A percentile compares a stretch with the other conserved stretches of the same genome.
Conservation (phyloP, 139 green algal species). For the Edaphochlamys debaryana region DNA sequence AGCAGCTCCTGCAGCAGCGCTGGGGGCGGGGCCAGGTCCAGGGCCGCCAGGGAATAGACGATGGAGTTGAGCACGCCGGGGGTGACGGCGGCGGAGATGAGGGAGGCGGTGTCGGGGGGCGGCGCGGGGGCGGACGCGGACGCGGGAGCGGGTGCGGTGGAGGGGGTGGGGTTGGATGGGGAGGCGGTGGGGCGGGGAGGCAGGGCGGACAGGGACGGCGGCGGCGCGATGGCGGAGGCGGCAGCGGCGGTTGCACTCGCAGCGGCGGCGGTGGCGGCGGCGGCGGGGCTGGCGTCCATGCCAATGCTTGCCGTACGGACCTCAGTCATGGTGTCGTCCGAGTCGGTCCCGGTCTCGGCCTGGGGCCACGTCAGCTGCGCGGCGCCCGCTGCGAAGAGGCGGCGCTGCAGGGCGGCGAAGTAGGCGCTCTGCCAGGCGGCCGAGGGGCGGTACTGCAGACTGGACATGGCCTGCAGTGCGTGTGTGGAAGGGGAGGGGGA, state of each 20-base stretch:
- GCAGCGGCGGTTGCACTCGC: too few species aligned
- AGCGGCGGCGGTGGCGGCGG: background rate
- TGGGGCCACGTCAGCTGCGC: slow-evolving; percentile 13
- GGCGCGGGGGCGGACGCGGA: background rate
- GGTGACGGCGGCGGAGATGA: slow-evolving; percentile 1
- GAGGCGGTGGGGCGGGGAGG: background rate
- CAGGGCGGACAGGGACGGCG: background rate
- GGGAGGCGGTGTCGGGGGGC: background rate
- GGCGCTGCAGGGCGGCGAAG: slow-evolving; percentile 20
- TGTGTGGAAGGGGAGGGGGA: too few species aligned
- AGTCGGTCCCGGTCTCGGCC: background rate
- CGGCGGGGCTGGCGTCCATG: background rate
- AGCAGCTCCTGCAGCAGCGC: slow-evolving; percentile 27
- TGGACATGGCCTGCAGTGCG: slow-evolving; percentile 28
- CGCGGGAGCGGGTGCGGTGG: too few species aligned
- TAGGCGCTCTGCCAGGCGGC: slow-evolving; percentile 31
- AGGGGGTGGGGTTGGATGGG: too few species aligned
- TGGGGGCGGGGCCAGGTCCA: slow-evolving; percentile 10
- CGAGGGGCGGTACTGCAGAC: slow-evolving; percentile 23
- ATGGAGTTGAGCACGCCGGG: slow-evolving; percentile 18
- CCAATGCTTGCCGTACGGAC: too few species aligned
- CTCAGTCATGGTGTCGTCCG: too few species aligned
- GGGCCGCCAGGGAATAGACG: slow-evolving; percentile 16
- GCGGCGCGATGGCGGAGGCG: too few species aligned
- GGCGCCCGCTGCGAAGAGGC: slow-evolving; percentile 18